phyloP scores from a whole-genome alignment of 768 basidiomycete genomes.

The Filobasidium floriforme region DNA sequence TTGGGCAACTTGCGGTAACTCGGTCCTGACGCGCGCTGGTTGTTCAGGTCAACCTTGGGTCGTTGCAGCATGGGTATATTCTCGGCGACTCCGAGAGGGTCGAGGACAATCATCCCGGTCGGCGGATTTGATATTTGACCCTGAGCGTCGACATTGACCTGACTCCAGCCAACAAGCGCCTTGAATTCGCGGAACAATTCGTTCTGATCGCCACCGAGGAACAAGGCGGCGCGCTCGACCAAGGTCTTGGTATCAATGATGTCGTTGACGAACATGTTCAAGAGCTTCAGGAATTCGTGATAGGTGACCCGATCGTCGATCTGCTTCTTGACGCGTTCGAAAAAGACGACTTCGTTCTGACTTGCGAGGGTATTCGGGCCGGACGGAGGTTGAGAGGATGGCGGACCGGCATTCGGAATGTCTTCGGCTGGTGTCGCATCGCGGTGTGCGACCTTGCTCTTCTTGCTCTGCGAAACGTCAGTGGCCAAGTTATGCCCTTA shows the following conservation, averaged over 20 bases:
- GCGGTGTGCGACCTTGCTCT: slow-evolving; percentile 30
- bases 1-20: slow-evolving; percentile 86
- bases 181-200: slow-evolving; percentile 78
- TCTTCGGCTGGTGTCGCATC: slow-evolving; percentile 26
- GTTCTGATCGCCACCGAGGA: slow-evolving; percentile 68
- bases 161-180: slow-evolving; percentile 73
- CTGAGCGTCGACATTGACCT: slow-evolving; percentile 43
- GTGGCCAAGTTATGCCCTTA: neutral
- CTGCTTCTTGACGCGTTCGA: slow-evolving; percentile 67
- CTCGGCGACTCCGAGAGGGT: slow-evolving; percentile 56
- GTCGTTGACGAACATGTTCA: slow-evolving; percentile 82
- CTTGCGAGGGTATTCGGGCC: slow-evolving; percentile 37
- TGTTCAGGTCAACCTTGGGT: slow-evolving; percentile 55
- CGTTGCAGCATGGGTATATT: slow-evolving; percentile 70
- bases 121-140: slow-evolving; percentile 21
- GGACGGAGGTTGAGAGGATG: slow-evolving; percentile 25
- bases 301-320: slow-evolving; percentile 50
- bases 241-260: slow-evolving; percentile 79
- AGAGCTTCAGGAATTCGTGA: slow-evolving; percentile 84
- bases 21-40: slow-evolving; percentile 60
- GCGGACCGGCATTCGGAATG: slow-evolving; percentile 29
- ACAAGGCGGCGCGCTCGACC: slow-evolving; percentile 68
- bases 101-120: slow-evolving; percentile 37
- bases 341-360: slow-evolving; percentile 76
- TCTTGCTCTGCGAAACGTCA: slow-evolving; percentile 28